Base-by-base conservation (phyloP, 208 protist genomes). In the Leishmania aethiopica region DNA sequence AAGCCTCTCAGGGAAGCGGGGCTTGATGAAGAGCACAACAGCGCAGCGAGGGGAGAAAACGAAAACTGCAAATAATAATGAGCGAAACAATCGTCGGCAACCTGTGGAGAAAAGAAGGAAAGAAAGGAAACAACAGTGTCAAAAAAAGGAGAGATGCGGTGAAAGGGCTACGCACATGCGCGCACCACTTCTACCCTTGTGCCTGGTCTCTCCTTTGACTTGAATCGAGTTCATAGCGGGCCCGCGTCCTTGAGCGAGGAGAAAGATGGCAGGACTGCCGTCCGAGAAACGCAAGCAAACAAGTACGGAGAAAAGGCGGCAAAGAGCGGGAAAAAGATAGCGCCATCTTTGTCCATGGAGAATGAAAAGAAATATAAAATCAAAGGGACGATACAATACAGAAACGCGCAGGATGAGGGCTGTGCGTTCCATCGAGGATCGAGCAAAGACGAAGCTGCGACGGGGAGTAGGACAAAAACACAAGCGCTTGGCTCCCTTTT, bases 311-410 rank as follows among this genome's bases (percentile, higher is more conserved):
- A 73, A 73, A 51, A 47, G 25, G 69, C 19, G 69, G 69, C 42
- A 51, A 53, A 42, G 25, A 73, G 37, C 37, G 45, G 69, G 37
- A 73, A 17, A 51, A 73, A 11, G 13, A 73, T n/a, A 32, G 40
- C 69, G 69, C 25, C 45, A 73, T 51, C 32, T 73, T 73, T n/a
- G 25, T 35, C 42, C 69, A 76, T 45, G 49, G 32, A 67, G 75
- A 80, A 70, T 0, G 53, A 55, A 81, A 77, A 74, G 40, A 42
- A 78, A 77, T 64, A 75, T n/a, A 55, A 42, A 57, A 70, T 22
- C 8, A 76, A 76, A 60, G 35, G 17, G 22, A 51, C 19, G 67
- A 59, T 11, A 70, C 40, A 70, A 71, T 35, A 82, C 71, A 28
- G 28, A 76, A 69, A 69, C 32, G 40, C 3, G 35, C 3, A 51